A percentile compares a stretch with the other conserved stretches of the same genome.
These are phyloP conservation scores for Nitzschia sp. DNA, from an alignment of 108 stramenopile species.

Conservation along the genomic window DNA sequence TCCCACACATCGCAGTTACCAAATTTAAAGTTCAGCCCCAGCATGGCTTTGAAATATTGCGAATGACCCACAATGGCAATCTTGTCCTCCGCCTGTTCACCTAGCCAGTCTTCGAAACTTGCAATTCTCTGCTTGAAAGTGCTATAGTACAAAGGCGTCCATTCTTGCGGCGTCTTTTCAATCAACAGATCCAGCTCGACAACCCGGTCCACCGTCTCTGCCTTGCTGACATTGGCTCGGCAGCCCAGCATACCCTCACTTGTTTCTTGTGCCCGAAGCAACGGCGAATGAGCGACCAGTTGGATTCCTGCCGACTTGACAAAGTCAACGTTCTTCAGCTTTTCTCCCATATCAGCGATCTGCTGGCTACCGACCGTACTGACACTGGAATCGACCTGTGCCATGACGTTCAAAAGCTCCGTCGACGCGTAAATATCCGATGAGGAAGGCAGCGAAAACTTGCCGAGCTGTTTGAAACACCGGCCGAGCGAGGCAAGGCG, in stretches of 20 bases:
- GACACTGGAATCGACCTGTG: slow-evolving; percentile 67
- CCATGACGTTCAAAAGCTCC: slow-evolving; percentile 56
- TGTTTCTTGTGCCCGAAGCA: slow-evolving; percentile 63
- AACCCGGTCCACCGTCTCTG: slow-evolving; percentile 34
- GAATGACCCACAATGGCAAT: slow-evolving; percentile 74
- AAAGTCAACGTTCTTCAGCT: slow-evolving; percentile 48
- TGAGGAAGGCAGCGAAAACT: slow-evolving; percentile 41
- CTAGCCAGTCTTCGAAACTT: slow-evolving; percentile 50
- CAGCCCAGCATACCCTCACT: slow-evolving; percentile 65
- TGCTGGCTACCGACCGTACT: slow-evolving; percentile 49
- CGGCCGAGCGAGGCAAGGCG: slow-evolving; percentile 37
- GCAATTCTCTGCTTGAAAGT: slow-evolving; percentile 45
- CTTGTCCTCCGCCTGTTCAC: slow-evolving; percentile 43
- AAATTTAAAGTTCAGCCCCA: slow-evolving; percentile 69
- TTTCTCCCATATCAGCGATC: slow-evolving; percentile 45
- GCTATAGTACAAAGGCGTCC: slow-evolving; percentile 50
- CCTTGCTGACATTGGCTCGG: slow-evolving; percentile 24
- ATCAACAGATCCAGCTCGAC: slow-evolving; percentile 44
- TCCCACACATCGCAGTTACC: slow-evolving; percentile 80
- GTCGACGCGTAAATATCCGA: slow-evolving; percentile 39
- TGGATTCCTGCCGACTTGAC: slow-evolving; percentile 36
- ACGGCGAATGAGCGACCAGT: slow-evolving; percentile 66
- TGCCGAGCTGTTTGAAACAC: slow-evolving; percentile 31
- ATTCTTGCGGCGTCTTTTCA: slow-evolving; percentile 62
- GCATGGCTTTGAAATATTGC: slow-evolving; percentile 70